These are phyloP conservation scores for Bryum argenteum DNA, from an alignment of 225 moss, liverwort and hornwort species.

Conservation along the genomic window DNA sequence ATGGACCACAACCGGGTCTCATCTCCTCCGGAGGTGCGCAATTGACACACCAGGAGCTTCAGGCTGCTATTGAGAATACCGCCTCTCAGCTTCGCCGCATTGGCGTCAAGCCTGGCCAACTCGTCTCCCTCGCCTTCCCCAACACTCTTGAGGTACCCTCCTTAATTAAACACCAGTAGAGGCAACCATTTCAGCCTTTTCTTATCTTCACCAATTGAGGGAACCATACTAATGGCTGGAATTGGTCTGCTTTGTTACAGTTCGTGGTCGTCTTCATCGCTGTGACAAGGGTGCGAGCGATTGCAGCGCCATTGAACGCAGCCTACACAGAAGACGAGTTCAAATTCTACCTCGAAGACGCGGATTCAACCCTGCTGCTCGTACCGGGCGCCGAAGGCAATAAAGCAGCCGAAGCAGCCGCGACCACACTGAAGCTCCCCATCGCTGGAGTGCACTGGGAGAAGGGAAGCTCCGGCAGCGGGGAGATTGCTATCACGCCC, in stretches of 20 bases:
- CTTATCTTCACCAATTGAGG: no score
- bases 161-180: no score
- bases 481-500: conserved; percentile 61
- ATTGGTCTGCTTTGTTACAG: conserved; percentile 42
- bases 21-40: conserved; percentile 51
- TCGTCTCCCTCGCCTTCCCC: conserved; percentile 93
- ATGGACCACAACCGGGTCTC: conserved; percentile 51
- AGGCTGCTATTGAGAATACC: conserved; percentile 64
- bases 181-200: no score
- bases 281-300: conserved; percentile 74
- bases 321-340: conserved; percentile 96
- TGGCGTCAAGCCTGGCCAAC: conserved; percentile 85
- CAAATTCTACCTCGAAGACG: conserved; percentile 85
- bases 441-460: conserved; percentile 96
- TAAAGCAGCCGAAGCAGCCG: conserved; percentile 83
- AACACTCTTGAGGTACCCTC: conserved; percentile 77
- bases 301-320: conserved; percentile 86
- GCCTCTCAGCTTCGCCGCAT: conserved; percentile 73
- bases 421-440: conserved; percentile 70
- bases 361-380: conserved; percentile 72
- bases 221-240: no score
- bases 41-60: conserved; percentile 77
- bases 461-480: conserved; percentile 67
- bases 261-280: conserved; percentile 96
- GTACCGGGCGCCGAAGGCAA: conserved; percentile 95